Evolutionary conservation across 164 flowering plant genomes (phyloP), one percentile per base, ranked within the genome.

Genomic region (Magnolia changhungtana): DNA sequence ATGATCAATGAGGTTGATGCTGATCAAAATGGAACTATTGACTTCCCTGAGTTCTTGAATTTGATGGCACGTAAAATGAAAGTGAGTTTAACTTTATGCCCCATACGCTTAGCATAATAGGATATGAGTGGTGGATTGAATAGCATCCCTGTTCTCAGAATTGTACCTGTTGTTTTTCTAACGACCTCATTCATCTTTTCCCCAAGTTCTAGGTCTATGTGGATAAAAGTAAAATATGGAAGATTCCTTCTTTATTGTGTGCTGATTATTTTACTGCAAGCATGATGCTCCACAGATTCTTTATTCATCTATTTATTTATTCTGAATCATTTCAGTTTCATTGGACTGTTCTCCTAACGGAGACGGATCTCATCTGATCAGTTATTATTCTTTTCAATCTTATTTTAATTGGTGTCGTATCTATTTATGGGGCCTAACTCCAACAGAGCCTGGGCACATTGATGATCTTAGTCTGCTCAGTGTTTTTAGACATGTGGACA

Each of bases 1-100:
- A 78, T 78, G 80, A 78, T 78, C 66, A 78, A 74, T 59, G 80
- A 78, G 69, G 80, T 78, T 67, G 80, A 78, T 69, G 80, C 80
- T 58, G 80, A 78, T 74, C 76, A 74, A 27, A 78, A 78, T 68
- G 80, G 80, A 50, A 78, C 80, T 19, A 78, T 78, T 23, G 80
- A 78, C 50, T 78, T 78, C 24, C 80, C 80, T 0, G 80, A 78
- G 50, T 78, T 78, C 37, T 68, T 78, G 67, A 78, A 78, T 61
- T 63, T 78, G 73, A 78, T 78, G 80, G 80, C 80, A 11, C 76
- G 80, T 1, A 78, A 78, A 74, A 78, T 78, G 80, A 78, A 78
- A 63, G 80, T 78, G 61, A 72, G 75, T 77, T 61, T 61, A 27
- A 11, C 29, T n/a, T 18, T n/a, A 63, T 1, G n/a, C 49, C 20